Percentiles rank a stretch among this genome's conserved stretches.
Evolutionary conservation across 2,329 filamentous ascomycete species (phyloP).

Genomic region (Neophaeococcomyces mojaviensis): DNA sequence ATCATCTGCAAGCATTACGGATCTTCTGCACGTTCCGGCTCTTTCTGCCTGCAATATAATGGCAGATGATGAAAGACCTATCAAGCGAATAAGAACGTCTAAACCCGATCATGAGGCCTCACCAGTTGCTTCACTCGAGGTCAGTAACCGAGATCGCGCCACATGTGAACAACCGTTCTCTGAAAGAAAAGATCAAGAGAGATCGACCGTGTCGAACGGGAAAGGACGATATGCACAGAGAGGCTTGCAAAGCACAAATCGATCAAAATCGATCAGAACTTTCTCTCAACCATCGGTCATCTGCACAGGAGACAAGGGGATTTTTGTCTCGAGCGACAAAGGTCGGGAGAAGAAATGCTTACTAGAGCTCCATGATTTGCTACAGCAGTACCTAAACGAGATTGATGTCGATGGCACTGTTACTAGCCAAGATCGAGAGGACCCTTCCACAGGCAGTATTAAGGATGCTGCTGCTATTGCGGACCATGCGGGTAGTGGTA

Average conservation of each 20-base stretch:
- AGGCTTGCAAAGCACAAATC: background rate
- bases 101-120: background rate
- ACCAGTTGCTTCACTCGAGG: background rate
- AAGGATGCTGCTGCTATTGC: slow-evolving; percentile 9
- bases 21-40: no score
- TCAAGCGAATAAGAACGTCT: slow-evolving; percentile 3
- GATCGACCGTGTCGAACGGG: no score
- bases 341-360: slow-evolving; percentile 54
- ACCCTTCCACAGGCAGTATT: background rate
- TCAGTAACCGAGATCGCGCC: background rate
- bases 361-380: slow-evolving; percentile 48
- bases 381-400: slow-evolving; percentile 10
- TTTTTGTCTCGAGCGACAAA: slow-evolving; percentile 57
- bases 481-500: slow-evolving; percentile 40
- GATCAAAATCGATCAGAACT: slow-evolving; percentile 1
- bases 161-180: no score
- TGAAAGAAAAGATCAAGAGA: no score
- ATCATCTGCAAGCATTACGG: no score
- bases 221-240: background rate
- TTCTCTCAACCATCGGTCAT: slow-evolving; percentile 25
- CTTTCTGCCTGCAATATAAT: background rate
- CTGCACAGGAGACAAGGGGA: slow-evolving; percentile 49
- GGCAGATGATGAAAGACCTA: background rate
- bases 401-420: background rate
- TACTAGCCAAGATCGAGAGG: slow-evolving; percentile 10